These are phyloP conservation scores for Cercospora zeae-maydis DNA, from an alignment of 2,329 filamentous ascomycete genomes.

Conservation along the genomic window DNA sequence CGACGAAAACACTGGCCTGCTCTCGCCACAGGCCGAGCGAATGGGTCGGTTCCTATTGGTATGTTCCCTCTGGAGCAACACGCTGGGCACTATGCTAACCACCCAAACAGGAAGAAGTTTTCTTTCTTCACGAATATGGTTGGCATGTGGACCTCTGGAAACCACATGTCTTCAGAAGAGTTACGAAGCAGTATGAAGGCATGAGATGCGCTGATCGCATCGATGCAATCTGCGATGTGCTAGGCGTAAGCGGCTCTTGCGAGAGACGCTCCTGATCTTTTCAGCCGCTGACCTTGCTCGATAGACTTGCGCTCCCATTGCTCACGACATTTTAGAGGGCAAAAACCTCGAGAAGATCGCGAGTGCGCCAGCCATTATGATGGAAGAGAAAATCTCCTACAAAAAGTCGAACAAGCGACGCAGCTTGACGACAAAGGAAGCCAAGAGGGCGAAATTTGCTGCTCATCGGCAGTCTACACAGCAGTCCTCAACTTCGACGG, in stretches of 20 bases:
- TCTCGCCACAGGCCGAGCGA: not conserved
- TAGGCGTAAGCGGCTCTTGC: not conserved
- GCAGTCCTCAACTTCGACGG: too few relatives aligned
- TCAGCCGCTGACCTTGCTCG: not conserved
- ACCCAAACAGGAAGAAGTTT: not conserved
- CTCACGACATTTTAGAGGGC: not conserved
- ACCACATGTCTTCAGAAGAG: not conserved
- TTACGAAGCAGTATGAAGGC: not conserved
- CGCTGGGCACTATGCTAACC: not conserved
- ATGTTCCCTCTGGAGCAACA: not conserved
- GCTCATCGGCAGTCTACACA: not conserved
- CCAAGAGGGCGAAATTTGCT: not conserved
- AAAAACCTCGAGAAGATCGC: not conserved
- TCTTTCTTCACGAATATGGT: not conserved
- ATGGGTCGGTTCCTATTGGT: not conserved
- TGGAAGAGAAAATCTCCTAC: not conserved
- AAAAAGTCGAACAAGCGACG: not conserved
- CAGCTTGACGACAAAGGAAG: not conserved
- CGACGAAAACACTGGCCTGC: not conserved
- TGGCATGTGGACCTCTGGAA: not conserved
- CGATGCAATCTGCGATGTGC: not conserved
- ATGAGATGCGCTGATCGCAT: not conserved
- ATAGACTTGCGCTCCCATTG: not conserved
- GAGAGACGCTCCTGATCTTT: not conserved
- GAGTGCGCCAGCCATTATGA: not conserved